Evolutionary conservation across 148 eudicot genomes (phyloP), one percentile per base, ranked within the genome.

Genomic region (Agrostemma githago): DNA sequence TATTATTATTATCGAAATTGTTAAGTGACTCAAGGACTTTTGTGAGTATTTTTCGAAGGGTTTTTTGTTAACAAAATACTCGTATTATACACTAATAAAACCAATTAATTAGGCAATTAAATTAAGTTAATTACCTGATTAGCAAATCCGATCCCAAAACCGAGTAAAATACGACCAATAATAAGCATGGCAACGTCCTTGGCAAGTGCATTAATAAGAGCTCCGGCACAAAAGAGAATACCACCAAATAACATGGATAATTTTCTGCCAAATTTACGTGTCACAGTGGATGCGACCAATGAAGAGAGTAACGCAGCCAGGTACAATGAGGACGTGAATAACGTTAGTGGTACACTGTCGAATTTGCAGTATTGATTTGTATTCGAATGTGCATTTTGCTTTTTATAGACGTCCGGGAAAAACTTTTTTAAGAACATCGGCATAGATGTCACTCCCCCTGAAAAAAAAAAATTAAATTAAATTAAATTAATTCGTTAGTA

Each of bases 401-500:
- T 88, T 17, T 34, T 34, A 74, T 82, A 88, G 5, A 92, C 94
- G 0, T 83, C 68, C 0, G 85, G 93, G 70, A 92, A 92, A 62
- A 92, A 92, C 61, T 85, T 85, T 76, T 79, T 14, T 74, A 92
- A 46, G 71, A 92, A 92, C 3, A 86, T 71, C 3, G 85, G 82
- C 97, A 92, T 92, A 0, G 97, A 79, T 26, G 94, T 89, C 78
- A 92, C 94, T 0, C 97, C 97, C 34, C 97, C 97, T 92, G 76
- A 6, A 67, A 71, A 69, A 38, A 2, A 72, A 40, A 40, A 16
- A n/a, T n/a, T n/a, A n/a, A 2, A 21, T 0, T 16, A 26, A 46
- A 19, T 10, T 10, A 51, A 12, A 37, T 51, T 51, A 12, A 11
- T 1, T 2, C 56, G 14, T 51, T 51, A 51, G 15, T 51, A 12